These are phyloP conservation scores for Phoma sp. DNA, from an alignment of 2,329 filamentous ascomycete genomes.

Conservation along the genomic window DNA sequence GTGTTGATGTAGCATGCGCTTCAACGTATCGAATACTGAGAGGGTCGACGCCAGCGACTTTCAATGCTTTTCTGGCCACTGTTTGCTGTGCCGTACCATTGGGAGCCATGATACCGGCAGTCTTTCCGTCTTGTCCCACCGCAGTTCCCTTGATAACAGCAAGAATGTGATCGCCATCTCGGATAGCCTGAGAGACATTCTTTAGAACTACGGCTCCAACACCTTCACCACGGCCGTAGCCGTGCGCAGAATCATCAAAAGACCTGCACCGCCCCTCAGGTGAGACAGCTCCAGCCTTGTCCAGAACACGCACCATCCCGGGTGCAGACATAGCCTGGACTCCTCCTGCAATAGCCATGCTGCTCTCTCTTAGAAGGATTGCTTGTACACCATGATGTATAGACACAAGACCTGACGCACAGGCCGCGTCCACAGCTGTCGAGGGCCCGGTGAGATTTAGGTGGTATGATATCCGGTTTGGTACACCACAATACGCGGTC, in stretches of 20 bases:
- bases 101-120: conserved; percentile 35
- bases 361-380: conserved; percentile 35
- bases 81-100: conserved; percentile 53
- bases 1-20: conserved; percentile 63
- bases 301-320: conserved; percentile 56
- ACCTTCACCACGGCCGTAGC: conserved; percentile 70
- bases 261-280: conserved; percentile 48
- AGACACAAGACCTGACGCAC: conserved; percentile 30
- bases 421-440: conserved; percentile 36
- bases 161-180: conserved; percentile 40
- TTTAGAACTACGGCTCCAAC: conserved; percentile 47
- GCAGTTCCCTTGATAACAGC: conserved; percentile 40
- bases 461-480: conserved; percentile 32
- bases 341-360: conserved; percentile 46
- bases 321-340: conserved; percentile 38
- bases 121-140: conserved; percentile 34
- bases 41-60: conserved; percentile 45
- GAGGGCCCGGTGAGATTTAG: conserved; percentile 34
- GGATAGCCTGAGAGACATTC: conserved; percentile 54
- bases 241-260: conserved; percentile 63
- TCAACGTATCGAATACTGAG: conserved; percentile 43
- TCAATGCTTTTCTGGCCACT: conserved; percentile 37
- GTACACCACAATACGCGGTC: conserved; percentile 21
- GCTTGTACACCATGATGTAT: conserved; percentile 34
- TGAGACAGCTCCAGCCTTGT: conserved; percentile 52